A percentile compares a stretch with the other conserved stretches of the same genome.
phyloP scores from a whole-genome alignment of 129 eudicot genomes.

The Flaveria trinervia region DNA sequence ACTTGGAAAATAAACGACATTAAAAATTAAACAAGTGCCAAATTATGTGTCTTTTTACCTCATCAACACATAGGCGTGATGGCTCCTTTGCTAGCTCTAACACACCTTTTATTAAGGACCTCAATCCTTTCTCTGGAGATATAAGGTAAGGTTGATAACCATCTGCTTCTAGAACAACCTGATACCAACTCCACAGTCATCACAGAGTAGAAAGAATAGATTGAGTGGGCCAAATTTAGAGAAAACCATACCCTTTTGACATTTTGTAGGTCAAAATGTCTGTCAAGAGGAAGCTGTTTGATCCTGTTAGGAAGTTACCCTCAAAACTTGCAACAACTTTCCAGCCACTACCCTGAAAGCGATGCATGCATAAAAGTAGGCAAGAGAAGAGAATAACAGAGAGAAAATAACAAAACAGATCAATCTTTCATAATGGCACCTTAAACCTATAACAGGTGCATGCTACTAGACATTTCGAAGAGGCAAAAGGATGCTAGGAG shows the following conservation, averaged over 20 bases:
- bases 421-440: conserved; percentile 10
- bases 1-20: background rate
- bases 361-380: conserved; percentile 6
- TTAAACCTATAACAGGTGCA: background rate
- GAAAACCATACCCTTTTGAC: conserved; percentile 76
- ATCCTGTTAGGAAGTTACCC: conserved; percentile 91
- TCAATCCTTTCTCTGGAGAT: conserved; percentile 96
- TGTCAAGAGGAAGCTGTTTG: conserved; percentile 95
- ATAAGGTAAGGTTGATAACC: conserved; percentile 99
- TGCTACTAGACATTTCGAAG: conserved; percentile 3
- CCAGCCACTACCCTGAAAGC: conserved; percentile 90
- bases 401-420: background rate
- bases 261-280: conserved; percentile 90
- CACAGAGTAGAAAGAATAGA: background rate
- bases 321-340: conserved; percentile 98
- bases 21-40: conserved; percentile 2
- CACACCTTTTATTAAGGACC: conserved; percentile 84
- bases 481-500: conserved; percentile 1
- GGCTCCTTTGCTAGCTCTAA: conserved; percentile 97
- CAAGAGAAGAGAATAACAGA: background rate
- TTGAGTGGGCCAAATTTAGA: background rate
- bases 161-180: conserved; percentile 99
- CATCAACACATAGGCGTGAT: conserved; percentile 98
- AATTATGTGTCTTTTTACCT: conserved; percentile 50
- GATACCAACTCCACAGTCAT: conserved; percentile 38